Base-by-base conservation (phyloP, 2,329 filamentous ascomycete genomes). In the Corinectria fuckeliana region DNA sequence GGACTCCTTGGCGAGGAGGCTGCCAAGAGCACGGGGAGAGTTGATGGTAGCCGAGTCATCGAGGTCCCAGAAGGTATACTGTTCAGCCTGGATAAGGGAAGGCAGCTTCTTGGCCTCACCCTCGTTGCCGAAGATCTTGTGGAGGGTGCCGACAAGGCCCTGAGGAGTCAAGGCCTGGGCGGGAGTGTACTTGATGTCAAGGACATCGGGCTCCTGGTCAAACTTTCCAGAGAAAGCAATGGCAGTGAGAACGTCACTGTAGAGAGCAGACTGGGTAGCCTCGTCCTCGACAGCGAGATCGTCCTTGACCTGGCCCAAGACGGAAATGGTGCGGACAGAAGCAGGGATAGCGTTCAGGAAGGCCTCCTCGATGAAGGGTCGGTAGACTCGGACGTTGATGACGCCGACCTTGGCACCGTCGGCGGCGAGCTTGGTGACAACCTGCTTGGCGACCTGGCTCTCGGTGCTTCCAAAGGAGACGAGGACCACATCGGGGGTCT, bases 401-500 rank as follows among this genome's bases (percentile, higher is more conserved):
- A 94, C 90, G 69, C 95, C 95, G 61, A 97, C 86, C 78, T 89
- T 92, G 72, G 85, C 85, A 65, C 90, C 93, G 64, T 89, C 85
- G 63, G 86, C 84, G 26, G 91, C 85, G 45, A 98, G 82, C 38
- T 88, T 87, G 41, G 83, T 81, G 10, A 92, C 88, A 52, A 97
- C 87, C 78, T 97, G 92, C 65, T 90, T 88, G 57, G 92, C 88
- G 61, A 98, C 81, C 69, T 95, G 93, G 13, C 91, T 88, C 80
- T 99, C 95, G 5, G 93, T 87, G 60, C 92, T 97, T 68, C 95
- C 95, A 69, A 99, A 97, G 42, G 92, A 91, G 26, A 98, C 93
- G 30, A 98, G 81, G 14, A 99, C 92, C 9, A 88, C 88, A 65
- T 94, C 91, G 4, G 95, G 87, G 41, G 87, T 81, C 48, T 86